Percentiles rank a stretch among this genome's conserved stretches.
phyloP scores from a whole-genome alignment of 2,329 filamentous ascomycete species.

The Sarocladium brachiariae region DNA sequence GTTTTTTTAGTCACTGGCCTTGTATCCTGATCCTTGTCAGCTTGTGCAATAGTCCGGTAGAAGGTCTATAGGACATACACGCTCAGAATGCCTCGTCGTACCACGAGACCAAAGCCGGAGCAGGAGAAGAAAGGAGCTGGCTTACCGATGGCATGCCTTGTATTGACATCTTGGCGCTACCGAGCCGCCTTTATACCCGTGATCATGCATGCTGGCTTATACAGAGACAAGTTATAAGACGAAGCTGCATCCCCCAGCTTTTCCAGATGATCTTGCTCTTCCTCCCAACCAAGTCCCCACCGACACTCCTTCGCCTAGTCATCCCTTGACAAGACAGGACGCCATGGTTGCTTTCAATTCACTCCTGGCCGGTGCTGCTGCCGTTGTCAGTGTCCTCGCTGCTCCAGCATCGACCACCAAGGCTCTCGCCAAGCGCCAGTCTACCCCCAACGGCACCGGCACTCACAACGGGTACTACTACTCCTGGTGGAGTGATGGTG shows the following conservation, averaged over 20 bases:
- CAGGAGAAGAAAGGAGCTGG: neutral
- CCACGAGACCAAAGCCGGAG: neutral
- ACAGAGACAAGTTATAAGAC: neutral
- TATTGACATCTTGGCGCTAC: neutral
- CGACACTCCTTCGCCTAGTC: neutral
- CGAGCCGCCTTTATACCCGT: too few relatives aligned
- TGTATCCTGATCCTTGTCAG: neutral
- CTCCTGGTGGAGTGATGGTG: slow-evolving; percentile 42
- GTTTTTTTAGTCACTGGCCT: neutral
- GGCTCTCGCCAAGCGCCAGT: slow-evolving; percentile 14
- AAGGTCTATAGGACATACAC: too few relatives aligned
- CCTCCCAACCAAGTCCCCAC: neutral
- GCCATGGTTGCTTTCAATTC: slow-evolving; percentile 33
- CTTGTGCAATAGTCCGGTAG: too few relatives aligned
- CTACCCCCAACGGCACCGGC: slow-evolving; percentile 29
- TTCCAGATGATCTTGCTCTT: neutral
- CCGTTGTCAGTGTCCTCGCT: slow-evolving; percentile 19
- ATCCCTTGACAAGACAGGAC: neutral
- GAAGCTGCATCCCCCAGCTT: neutral
- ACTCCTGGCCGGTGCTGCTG: slow-evolving; percentile 27
- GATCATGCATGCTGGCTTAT: neutral
- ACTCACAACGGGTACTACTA: slow-evolving; percentile 38
- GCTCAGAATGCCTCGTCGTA: too few relatives aligned
- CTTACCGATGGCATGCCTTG: neutral
- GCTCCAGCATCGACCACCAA: slow-evolving; percentile 16